phyloP scores from a whole-genome alignment of 2,329 filamentous ascomycete genomes.

The Akanthomyces uredinophilus region DNA sequence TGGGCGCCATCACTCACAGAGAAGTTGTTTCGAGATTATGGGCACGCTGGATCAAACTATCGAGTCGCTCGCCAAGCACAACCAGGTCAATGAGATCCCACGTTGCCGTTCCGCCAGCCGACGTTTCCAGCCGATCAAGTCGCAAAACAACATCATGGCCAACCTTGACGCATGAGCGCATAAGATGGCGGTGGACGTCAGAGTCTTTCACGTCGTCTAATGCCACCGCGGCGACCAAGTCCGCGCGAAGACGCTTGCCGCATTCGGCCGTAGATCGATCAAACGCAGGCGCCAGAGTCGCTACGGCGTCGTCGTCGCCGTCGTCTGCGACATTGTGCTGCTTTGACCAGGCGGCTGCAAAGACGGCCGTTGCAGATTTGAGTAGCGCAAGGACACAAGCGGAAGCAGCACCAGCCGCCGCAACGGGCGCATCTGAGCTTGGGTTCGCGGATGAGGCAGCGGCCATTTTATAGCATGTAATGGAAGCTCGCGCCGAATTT shows the following conservation, averaged over 20 bases:
- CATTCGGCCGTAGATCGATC: not conserved
- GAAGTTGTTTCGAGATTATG: not conserved
- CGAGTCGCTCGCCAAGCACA: slow-evolving; percentile 4
- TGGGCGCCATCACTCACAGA: not conserved
- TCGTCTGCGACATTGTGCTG: not conserved
- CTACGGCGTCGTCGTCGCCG: not conserved
- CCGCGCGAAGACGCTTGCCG: not conserved
- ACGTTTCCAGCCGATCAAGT: slow-evolving; percentile 10
- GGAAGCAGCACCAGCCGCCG: slow-evolving; percentile 2
- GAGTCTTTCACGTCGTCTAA: not conserved
- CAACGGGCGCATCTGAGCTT: not conserved
- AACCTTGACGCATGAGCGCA: slow-evolving; percentile 22
- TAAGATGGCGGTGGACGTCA: slow-evolving; percentile 9
- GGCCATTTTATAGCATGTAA: slow-evolving; percentile 32
- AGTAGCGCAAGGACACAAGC: slow-evolving; percentile 21
- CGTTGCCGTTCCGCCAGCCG: not conserved
- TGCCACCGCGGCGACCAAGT: not conserved
- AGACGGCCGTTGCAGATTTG: slow-evolving; percentile 15
- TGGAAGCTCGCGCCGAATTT: slow-evolving; percentile 17
- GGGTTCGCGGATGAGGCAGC: slow-evolving; percentile 14
- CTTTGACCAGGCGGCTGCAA: slow-evolving; percentile 10
- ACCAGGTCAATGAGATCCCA: slow-evolving; percentile 1
- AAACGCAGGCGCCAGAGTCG: not conserved
- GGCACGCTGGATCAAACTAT: not conserved
- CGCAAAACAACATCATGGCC: slow-evolving; percentile 23